These are phyloP conservation scores for Hymenoscyphus infarciens DNA, from an alignment of 2,329 filamentous ascomycete species.

Conservation along the genomic window DNA sequence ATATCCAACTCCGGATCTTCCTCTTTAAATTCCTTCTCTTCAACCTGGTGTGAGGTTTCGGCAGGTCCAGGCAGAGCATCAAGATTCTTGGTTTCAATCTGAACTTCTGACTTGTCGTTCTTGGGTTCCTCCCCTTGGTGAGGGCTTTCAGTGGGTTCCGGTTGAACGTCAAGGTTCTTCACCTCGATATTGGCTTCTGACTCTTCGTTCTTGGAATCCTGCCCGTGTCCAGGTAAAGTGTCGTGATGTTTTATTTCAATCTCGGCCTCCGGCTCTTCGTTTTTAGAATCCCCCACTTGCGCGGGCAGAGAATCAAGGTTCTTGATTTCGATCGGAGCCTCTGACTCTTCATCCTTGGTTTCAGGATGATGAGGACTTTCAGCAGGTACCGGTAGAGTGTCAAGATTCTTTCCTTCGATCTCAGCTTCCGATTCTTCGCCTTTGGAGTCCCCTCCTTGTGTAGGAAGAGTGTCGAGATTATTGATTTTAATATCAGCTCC, in stretches of 20 bases:
- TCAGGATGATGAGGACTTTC: no score
- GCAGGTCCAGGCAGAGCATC: neutral
- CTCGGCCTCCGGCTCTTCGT: neutral
- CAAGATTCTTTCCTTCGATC: neutral
- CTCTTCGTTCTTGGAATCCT: neutral
- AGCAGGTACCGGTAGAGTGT: no score
- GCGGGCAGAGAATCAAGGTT: neutral
- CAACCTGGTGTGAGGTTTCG: neutral
- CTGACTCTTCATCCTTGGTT: no score
- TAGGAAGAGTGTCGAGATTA: neutral
- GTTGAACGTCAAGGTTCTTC: neutral
- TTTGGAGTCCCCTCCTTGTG: neutral
- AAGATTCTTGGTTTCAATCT: neutral
- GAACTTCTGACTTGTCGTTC: neutral
- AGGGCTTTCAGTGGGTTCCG: neutral
- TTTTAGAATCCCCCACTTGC: no score
- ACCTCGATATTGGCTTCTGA: neutral
- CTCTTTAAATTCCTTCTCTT: neutral
- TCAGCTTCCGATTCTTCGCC: neutral
- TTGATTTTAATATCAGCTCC: neutral
- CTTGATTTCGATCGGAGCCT: neutral
- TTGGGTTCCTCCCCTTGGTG: neutral
- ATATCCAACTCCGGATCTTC: neutral
- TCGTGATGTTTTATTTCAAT: conserved; percentile 2
- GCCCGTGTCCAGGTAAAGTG: neutral